A percentile compares a stretch with the other conserved stretches of the same genome.
Evolutionary conservation across 2,329 filamentous ascomycete genomes (phyloP).

Genomic region (Colletotrichum caudatum): DNA sequence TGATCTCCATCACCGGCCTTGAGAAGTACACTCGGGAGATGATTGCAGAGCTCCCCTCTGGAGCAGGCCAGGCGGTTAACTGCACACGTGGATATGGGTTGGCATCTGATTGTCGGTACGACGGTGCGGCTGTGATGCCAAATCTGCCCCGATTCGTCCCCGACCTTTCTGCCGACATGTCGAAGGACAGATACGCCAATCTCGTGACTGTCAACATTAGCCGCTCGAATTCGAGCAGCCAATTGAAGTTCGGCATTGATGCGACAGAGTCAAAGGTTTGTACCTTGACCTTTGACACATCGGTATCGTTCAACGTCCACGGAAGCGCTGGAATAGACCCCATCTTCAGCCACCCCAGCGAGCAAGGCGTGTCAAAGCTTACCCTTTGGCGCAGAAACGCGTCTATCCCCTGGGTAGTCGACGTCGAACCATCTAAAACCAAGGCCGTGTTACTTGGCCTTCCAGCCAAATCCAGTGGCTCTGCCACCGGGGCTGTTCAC

Average conservation of each 20-base stretch:
- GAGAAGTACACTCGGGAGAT: slow-evolving; percentile 75
- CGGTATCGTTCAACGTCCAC: slow-evolving; percentile 68
- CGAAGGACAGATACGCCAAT: slow-evolving; percentile 55
- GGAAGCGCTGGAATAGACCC: slow-evolving; percentile 70
- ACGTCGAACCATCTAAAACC: slow-evolving; percentile 64
- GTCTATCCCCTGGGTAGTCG: slow-evolving; percentile 80
- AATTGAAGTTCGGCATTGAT: slow-evolving; percentile 73
- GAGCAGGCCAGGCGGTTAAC: slow-evolving; percentile 69
- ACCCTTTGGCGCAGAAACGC: slow-evolving; percentile 87
- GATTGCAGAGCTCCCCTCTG: slow-evolving; percentile 77
- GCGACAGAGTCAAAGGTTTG: slow-evolving; percentile 85
- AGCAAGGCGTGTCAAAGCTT: slow-evolving; percentile 74
- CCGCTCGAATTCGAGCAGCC: slow-evolving; percentile 51
- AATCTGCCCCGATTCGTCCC: slow-evolving; percentile 57
- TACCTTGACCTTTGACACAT: slow-evolving; percentile 75
- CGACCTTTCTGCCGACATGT: slow-evolving; percentile 54
- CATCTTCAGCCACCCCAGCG: slow-evolving; percentile 73
- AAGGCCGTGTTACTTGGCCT: not conserved
- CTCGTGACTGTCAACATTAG: slow-evolving; percentile 77
- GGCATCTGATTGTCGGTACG: slow-evolving; percentile 77
- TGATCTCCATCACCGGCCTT: slow-evolving; percentile 77
- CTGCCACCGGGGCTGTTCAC: slow-evolving; percentile 37
- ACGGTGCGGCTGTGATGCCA: slow-evolving; percentile 70
- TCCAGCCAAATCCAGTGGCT: slow-evolving; percentile 15
- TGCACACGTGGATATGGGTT: slow-evolving; percentile 62